phyloP scores from a whole-genome alignment of 2,329 filamentous ascomycete species.

The Acrocalymma vagum region DNA sequence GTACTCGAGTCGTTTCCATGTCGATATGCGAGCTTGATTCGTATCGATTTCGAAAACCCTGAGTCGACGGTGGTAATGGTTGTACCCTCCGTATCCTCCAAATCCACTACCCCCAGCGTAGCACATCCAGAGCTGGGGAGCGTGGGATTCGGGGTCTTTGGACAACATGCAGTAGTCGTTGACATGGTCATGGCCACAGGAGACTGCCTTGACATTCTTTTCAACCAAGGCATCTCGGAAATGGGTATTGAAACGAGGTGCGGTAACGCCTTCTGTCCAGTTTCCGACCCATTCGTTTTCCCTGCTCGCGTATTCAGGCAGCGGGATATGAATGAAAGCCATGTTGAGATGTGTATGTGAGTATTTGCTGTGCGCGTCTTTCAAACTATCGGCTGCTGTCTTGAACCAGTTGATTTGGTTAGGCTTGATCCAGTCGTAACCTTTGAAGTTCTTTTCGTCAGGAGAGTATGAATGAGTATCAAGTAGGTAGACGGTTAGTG shows the following conservation, averaged over 20 bases:
- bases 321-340: constrained; percentile 95
- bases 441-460: constrained; percentile 85
- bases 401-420: constrained; percentile 96
- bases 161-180: constrained; percentile 92
- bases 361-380: constrained; percentile 78
- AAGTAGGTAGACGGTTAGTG: constrained; percentile 91
- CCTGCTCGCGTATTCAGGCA: constrained; percentile 81
- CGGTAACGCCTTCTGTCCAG: constrained; percentile 85
- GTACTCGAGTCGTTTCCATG: constrained; percentile 88
- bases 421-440: constrained; percentile 97
- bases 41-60: constrained; percentile 94
- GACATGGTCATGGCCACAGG: constrained; percentile 93
- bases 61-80: constrained; percentile 81
- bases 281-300: constrained; percentile 70
- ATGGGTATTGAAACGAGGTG: constrained; percentile 88
- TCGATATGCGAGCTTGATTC: constrained; percentile 86
- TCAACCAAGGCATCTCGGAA: constrained; percentile 90
- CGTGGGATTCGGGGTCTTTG: constrained; percentile 53
- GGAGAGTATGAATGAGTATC: constrained; percentile 94
- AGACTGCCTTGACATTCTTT: constrained; percentile 85
- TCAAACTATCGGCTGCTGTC: constrained; percentile 74
- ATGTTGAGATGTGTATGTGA: constrained; percentile 93
- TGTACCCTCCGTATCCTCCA: constrained; percentile 93
- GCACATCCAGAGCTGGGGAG: constrained; percentile 89
- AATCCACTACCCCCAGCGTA: constrained; percentile 93